Evolutionary conservation across 768 basidiomycete species (phyloP), one percentile per base, ranked within the genome.

Genomic region (Cantharellus cinnabarinus): DNA sequence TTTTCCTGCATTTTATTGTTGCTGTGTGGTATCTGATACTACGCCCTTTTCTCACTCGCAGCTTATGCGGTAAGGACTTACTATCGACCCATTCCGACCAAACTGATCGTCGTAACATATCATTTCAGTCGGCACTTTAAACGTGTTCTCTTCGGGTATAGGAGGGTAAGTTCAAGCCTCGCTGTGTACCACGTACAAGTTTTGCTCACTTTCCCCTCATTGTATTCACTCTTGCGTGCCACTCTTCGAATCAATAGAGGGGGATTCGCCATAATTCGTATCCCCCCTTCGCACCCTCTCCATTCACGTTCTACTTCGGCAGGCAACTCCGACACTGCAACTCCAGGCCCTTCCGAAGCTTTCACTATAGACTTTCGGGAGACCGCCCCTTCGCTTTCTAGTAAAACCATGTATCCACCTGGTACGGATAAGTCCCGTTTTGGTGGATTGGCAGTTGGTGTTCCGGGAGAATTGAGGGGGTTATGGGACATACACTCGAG

Each of bases 401-500:
- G 83, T 66, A 68, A 73, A 44, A 80, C 80, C 3, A 97, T 97
- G 91, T 97, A 79, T 70, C 64, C 66, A 65, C 70, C 41, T 0
- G 68, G 80, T 50, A 74, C 85, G 2, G 63, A 68, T 3, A 70
- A 74, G 2, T 74, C 89, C 15, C 73, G 65, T 60, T 79, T 75
- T 59, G 94, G 95, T 2, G 93, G 95, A 2, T 71, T 97, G 58
- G 69, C 89, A 3, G 79, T 94, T n/a, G 93, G 79, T 34, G 83
- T 95, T 0, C 95, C 95, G 1, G 86, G 93, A 4, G 93, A 98
- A 71, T 68, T 98, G 52, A 77, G 83, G 34, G 95, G 93, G 5
- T 76, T 97, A 40, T 80, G 83, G 67, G 85, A 82, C 67, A 89
- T 87, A 0, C 84, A 93, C 69, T 72, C 74, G 48, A 76, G 81